These are phyloP conservation scores for Chalciporus sp. DNA, from an alignment of 1,284 basidiomycete genomes.

Conservation along the genomic window DNA sequence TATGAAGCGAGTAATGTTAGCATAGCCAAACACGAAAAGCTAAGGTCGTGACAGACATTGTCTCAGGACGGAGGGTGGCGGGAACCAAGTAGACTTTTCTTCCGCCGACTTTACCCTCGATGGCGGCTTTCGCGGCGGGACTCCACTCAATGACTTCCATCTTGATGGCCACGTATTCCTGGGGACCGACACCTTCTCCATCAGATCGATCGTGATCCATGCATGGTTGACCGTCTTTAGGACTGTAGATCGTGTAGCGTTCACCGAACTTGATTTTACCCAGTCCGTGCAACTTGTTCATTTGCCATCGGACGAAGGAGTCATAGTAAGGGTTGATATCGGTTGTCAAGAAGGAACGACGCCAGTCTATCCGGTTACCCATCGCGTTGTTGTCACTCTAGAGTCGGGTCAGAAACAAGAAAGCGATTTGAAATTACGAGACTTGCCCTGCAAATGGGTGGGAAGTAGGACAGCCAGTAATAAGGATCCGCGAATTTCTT, in stretches of 20 bases:
- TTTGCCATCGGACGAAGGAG: conserved; percentile 97
- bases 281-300: conserved; percentile 87
- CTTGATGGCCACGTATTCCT: conserved; percentile 96
- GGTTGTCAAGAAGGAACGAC: conserved; percentile 93
- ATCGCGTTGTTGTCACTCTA: conserved; percentile 84
- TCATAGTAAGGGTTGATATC: conserved; percentile 98
- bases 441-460: conserved; percentile 87
- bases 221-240: conserved; percentile 99
- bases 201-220: conserved; percentile 99
- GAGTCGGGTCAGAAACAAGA: conserved; percentile 6
- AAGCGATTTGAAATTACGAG: not conserved
- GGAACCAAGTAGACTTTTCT: conserved; percentile 92
- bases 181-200: conserved; percentile 94
- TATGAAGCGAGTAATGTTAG: conserved; percentile 32
- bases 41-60: conserved; percentile 67
- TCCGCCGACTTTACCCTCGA: conserved; percentile 72
- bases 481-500: conserved; percentile 94
- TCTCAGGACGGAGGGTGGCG: conserved; percentile 96
- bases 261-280: conserved; percentile 98
- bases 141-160: conserved; percentile 92
- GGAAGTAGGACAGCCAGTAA: conserved; percentile 95
- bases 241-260: conserved; percentile 98
- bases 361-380: conserved; percentile 97
- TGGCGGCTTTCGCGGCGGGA: conserved; percentile 55
- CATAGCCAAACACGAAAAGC: conserved; percentile 4